Conservation (phyloP, 1,284 basidiomycete genomes). For the Melampsora americana region DNA sequence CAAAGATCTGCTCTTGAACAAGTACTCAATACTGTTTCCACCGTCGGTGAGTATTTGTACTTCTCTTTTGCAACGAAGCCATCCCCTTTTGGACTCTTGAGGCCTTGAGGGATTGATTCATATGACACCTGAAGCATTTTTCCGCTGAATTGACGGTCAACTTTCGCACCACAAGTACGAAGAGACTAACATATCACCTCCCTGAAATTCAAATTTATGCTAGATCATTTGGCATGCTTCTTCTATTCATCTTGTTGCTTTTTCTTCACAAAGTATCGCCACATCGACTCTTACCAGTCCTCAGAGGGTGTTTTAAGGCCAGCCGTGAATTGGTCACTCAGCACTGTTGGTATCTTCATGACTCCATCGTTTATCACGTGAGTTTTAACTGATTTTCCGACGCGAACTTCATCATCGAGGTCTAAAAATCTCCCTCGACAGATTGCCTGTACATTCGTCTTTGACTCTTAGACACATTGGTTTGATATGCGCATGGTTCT, state of each 20-base stretch:
- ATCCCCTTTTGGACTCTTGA: no score
- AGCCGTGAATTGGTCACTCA: conserved; percentile 10
- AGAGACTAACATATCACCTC: neutral
- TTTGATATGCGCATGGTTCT: conserved; percentile 11
- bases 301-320: conserved; percentile 5
- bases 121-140: no score
- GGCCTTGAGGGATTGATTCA: no score
- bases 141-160: no score
- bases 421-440: neutral
- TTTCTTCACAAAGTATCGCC: neutral
- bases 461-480: conserved; percentile 12
- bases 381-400: neutral
- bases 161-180: no score
- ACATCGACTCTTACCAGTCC: neutral
- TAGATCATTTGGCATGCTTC: conserved; percentile 16
- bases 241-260: conserved; percentile 1
- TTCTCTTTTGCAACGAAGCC: no score
- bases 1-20: neutral
- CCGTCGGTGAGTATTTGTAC: conserved; percentile 12
- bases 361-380: conserved; percentile 18
- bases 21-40: conserved; percentile 11
- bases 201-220: neutral
- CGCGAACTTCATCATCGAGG: neutral
- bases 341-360: conserved; percentile 17
- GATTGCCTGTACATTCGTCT: conserved; percentile 1